These are phyloP conservation scores for Candida lessepsii DNA, from an alignment of 805 yeast genomes.

Conservation along the genomic window DNA sequence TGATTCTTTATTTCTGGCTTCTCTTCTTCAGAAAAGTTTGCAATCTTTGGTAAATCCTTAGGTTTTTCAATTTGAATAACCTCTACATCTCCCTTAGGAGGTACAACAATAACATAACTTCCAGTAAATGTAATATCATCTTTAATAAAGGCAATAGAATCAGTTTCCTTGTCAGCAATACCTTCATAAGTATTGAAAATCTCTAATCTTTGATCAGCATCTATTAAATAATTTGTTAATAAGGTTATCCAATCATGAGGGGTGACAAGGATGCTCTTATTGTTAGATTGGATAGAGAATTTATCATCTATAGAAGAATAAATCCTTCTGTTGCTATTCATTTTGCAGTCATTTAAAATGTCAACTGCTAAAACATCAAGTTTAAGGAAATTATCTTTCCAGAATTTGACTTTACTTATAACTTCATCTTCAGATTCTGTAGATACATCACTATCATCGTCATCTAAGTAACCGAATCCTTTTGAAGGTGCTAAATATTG, in stretches of 20 bases:
- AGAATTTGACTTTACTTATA: slow-evolving; percentile 9
- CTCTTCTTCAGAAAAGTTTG: not conserved
- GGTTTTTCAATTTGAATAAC: slow-evolving; percentile 16
- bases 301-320: not conserved
- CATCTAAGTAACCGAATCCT: slow-evolving; percentile 32
- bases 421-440: slow-evolving; percentile 4
- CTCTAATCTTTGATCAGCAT: slow-evolving; percentile 5
- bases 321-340: not conserved
- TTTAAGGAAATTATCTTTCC: slow-evolving; percentile 13
- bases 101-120: slow-evolving; percentile 20
- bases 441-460: slow-evolving; percentile 12
- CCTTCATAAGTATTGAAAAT: slow-evolving; percentile 4
- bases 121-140: slow-evolving; percentile 32
- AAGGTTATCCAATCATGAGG: slow-evolving; percentile 18
- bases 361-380: slow-evolving; percentile 16
- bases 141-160: slow-evolving; percentile 16
- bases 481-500: slow-evolving; percentile 14
- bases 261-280: slow-evolving; percentile 15
- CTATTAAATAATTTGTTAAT: slow-evolving; percentile 9
- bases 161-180: not conserved
- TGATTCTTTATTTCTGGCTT: slow-evolving; percentile 1
- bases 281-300: slow-evolving; percentile 6
- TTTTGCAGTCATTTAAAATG: slow-evolving; percentile 11
- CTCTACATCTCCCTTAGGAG: slow-evolving; percentile 6
- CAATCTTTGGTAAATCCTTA: slow-evolving; percentile 4